Base-by-base conservation (phyloP, 73 alveolate species). In the Halteria grandinella region DNA sequence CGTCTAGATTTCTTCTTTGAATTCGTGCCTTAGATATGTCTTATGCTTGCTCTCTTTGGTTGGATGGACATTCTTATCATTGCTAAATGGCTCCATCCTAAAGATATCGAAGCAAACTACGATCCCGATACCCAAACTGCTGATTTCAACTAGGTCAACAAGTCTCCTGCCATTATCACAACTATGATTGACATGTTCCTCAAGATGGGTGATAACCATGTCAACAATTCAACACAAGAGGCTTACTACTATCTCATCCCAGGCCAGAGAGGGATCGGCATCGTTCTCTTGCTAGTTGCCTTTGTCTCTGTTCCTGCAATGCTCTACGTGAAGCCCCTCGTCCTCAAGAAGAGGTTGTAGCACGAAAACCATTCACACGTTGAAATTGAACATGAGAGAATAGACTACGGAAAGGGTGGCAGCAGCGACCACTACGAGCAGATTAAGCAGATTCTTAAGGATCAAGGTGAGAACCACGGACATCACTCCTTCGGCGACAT, bases 61-160 rank as follows among this genome's bases (percentile, higher is more conserved):
- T 94, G 94, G 85, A 91, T 94, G 97, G 95, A 94, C 77, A 31
- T 89, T 49, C 87, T 94, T 23, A 85, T 94, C 25, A 62, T 94
- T 53, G 58, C 87, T 15, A 94, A 94, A 75, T 94, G 99, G 99
- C n/a, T 41, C 23, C 29, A 45, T 4, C 55, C 69, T 2, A 1
- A 25, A 47, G 5, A 66, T 45, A 45, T 47, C 23, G 64, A 66
- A 4, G n/a, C 41, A 4, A 25, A 43, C 39, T 45, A 43, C 45
- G 37, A 10, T 36, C 47, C 11, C 47, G 5, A 11, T 36, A 36
- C 5, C 5, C n/a, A 11, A 36, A 36, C 47, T 11, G 47, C 5
- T 11, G 47, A 11, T 7, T 11, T 58, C 20, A 27, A n/a, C 52
- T 15, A 57, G 17, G 29, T 11, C 32, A 1, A 31, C 17, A 14